phyloP scores from a whole-genome alignment of 1,139 yeast species.

The Pichia sp. region DNA sequence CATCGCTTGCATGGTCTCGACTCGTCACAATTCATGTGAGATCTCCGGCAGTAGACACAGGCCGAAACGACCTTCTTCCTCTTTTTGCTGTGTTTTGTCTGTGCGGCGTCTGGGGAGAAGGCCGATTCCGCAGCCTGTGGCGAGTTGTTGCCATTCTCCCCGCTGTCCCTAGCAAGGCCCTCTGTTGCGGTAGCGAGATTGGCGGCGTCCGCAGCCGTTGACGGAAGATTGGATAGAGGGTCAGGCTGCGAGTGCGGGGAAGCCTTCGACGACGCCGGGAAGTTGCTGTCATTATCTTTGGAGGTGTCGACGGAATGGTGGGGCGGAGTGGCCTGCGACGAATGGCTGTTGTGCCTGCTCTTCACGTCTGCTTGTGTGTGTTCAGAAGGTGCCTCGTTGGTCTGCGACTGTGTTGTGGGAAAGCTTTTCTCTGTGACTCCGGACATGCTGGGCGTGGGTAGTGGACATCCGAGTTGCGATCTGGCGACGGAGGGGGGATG shows the following conservation, averaged over 20 bases:
- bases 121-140: background rate
- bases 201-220: background rate
- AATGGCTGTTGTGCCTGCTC: background rate
- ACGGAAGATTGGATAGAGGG: too few species aligned
- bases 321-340: background rate
- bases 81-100: conserved; percentile 7
- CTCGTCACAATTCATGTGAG: conserved; percentile 92
- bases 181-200: background rate
- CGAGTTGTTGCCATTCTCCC: background rate
- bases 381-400: background rate
- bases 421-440: background rate
- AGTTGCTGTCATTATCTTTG: too few species aligned
- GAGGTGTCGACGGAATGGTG: too few species aligned
- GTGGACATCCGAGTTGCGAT: too few species aligned
- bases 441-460: background rate
- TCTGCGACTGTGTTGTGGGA: background rate
- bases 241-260: background rate
- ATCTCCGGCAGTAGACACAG: conserved; percentile 86
- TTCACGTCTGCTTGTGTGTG: background rate
- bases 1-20: conserved; percentile 85
- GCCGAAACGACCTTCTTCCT: conserved; percentile 66
- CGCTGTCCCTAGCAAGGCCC: too few species aligned
- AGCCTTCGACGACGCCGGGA: background rate
- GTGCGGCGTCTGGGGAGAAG: background rate
- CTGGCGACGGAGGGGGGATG: too few species aligned